phyloP scores from a whole-genome alignment of 2,329 filamentous ascomycete genomes.

The Phyllosticta citrichinensis region DNA sequence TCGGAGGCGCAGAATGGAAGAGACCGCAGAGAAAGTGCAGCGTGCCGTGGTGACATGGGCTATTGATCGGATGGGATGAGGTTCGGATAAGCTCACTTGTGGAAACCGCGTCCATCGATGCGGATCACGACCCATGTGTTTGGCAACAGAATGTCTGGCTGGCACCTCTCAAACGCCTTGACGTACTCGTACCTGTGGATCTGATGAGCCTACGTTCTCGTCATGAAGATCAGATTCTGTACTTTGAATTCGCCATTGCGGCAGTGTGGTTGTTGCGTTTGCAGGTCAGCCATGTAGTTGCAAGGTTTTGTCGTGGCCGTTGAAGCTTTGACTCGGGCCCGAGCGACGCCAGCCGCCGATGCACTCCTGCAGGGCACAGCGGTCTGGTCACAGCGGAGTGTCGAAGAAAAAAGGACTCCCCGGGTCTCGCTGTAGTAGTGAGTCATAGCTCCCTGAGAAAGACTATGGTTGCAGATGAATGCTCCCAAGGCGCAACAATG shows the following conservation, averaged over 20 bases:
- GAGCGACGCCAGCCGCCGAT: too few species aligned
- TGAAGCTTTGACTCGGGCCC: too few species aligned
- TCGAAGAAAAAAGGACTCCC: too few species aligned
- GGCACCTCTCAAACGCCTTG: slow-evolving; percentile 64
- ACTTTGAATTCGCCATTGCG: slow-evolving; percentile 18
- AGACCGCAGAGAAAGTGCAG: background rate
- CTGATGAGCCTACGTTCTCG: background rate
- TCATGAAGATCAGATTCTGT: background rate
- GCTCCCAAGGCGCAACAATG: too few species aligned
- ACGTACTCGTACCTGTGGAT: slow-evolving; percentile 79
- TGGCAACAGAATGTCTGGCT: slow-evolving; percentile 65
- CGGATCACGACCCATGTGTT: slow-evolving; percentile 95
- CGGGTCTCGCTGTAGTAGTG: too few species aligned
- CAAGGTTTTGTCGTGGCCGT: background rate
- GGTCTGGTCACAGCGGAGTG: too few species aligned
- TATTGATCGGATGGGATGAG: background rate
- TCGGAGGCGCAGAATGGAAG: background rate
- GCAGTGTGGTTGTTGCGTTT: background rate
- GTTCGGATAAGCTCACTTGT: slow-evolving; percentile 51
- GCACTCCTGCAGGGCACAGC: too few species aligned
- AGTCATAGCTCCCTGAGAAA: too few species aligned
- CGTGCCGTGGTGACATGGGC: background rate
- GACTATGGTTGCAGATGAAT: too few species aligned
- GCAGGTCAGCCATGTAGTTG: background rate
- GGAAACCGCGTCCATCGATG: slow-evolving; percentile 89